Base-by-base conservation (phyloP, 257 asterid species). In the Voacanga thouarsii region DNA sequence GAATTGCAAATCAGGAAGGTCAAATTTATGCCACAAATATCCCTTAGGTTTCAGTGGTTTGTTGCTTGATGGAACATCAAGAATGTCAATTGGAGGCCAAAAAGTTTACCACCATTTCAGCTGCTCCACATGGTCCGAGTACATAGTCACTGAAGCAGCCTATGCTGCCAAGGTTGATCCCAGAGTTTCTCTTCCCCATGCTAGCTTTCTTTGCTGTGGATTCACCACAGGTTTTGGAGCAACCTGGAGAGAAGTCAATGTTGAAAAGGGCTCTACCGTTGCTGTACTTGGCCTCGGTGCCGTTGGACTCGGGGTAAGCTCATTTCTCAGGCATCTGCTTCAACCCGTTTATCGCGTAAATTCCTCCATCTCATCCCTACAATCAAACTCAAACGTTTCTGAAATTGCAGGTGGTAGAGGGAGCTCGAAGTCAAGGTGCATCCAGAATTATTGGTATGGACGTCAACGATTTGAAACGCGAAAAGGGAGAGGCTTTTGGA, bases 211-310 rank as follows among this genome's bases (percentile, higher is more conserved):
- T n/a, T 83, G 90, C 56, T 92, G 97, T 71, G 96, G 97, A 19
- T 92, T 92, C 82, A 88, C 96, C 5, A 87, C 97, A 23, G 92
- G 97, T 5, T 89, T 75, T 69, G 97, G 94, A 11, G 83, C 97
- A 2, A 76, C 92, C 0, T 91, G 80, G 87, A 88, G 85, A 50
- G 89, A 80, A 67, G 82, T 80, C 78, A 47, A n/a, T 6, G 75
- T 92, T 26, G 87, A 84, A 12, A 89, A 89, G 77, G 97, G 95
- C 15, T 83, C 95, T 9, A 85, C 90, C 44, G 90, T 92, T 78
- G 97, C 97, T 79, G 95, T 89, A 0, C 79, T 91, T 26, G 97
- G 97, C 82, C 96, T 92, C 75, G 96, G 97, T 41, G 92, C 96
- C 33, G 97, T 91, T 83, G 97, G 93, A 76, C 89, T 88, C 6